Conservation (phyloP, 2,329 filamentous ascomycete species). For the Passalora sequoiae region DNA sequence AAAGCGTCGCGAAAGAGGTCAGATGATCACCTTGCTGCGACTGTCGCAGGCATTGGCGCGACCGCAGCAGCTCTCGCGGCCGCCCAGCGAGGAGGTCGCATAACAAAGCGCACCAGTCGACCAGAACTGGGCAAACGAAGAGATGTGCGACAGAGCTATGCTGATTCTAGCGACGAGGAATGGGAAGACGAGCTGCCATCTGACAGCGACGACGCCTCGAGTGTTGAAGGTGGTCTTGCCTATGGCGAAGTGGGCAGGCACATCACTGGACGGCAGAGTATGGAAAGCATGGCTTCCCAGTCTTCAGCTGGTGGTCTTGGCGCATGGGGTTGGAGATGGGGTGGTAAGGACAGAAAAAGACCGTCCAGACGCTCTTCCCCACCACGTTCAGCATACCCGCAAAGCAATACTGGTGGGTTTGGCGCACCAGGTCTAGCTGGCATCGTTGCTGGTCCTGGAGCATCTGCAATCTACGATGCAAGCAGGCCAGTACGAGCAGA, state of each 20-base stretch:
- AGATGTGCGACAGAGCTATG: constrained; percentile 12
- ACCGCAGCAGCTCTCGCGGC: constrained; percentile 47
- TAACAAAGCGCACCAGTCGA: constrained; percentile 25
- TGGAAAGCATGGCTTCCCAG: constrained; percentile 51
- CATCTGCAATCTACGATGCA: constrained; percentile 38
- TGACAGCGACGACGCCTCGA: constrained; percentile 51
- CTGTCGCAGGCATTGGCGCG: constrained; percentile 44
- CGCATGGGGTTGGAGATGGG: constrained; percentile 60
- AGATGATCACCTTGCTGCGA: constrained; percentile 44
- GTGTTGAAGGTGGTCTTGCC: constrained; percentile 54
- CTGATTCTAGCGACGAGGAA: constrained; percentile 46
- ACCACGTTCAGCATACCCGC: constrained; percentile 12
- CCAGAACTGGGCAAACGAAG: constrained; percentile 26
- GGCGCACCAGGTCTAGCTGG: constrained; percentile 39
- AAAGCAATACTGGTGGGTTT: constrained; percentile 33
- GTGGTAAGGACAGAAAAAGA: constrained; percentile 45
- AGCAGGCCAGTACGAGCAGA: constrained; percentile 28
- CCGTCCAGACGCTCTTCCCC: constrained; percentile 22
- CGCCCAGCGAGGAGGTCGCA: constrained; percentile 33
- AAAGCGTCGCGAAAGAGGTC: constrained; percentile 35
- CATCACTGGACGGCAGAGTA: constrained; percentile 41
- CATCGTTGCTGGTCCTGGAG: constrained; percentile 40
- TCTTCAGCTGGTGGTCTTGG: constrained; percentile 41
- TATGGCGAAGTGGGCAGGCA: constrained; percentile 48
- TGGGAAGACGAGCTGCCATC: constrained; percentile 54